Conservation (phyloP, 306 rosid genomes). For the Lathyrus aphaca region DNA sequence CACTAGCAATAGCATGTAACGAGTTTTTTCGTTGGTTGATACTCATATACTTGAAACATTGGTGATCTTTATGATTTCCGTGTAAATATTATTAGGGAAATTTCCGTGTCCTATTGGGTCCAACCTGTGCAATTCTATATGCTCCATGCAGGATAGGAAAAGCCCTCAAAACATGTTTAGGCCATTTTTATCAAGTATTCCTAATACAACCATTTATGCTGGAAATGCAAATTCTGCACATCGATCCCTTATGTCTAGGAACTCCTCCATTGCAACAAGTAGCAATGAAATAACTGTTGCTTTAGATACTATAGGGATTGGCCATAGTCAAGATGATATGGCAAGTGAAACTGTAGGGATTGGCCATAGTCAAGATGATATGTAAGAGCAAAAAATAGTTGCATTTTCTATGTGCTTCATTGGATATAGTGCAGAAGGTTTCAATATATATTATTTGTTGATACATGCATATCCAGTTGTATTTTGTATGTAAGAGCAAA, state of each 20-base stretch:
- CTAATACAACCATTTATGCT: no score
- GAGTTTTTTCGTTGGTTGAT: conserved; percentile 12
- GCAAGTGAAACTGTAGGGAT: conserved; percentile 61
- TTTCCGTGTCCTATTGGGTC: not conserved
- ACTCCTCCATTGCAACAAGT: conserved; percentile 77
- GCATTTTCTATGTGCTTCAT: conserved; percentile 38
- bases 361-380: no score
- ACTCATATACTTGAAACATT: conserved; percentile 9
- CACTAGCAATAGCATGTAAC: conserved; percentile 1
- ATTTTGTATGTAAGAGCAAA: conserved; percentile 23
- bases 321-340: conserved; percentile 66
- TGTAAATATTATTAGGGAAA: not conserved
- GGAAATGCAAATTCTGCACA: no score
- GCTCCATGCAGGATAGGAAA: no score
- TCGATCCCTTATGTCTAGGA: conserved; percentile 72
- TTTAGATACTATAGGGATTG: conserved; percentile 63
- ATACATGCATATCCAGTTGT: conserved; percentile 37
- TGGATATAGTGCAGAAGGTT: conserved; percentile 83
- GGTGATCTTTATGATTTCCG: conserved; percentile 10
- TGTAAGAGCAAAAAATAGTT: conserved; percentile 14
- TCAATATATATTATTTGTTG: conserved; percentile 47
- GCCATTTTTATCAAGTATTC: no score
- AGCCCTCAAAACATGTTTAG: no score
- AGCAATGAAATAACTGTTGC: conserved; percentile 65
- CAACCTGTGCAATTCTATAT: conserved; percentile 9